Evolutionary conservation across 2,329 filamentous ascomycete species (phyloP), one percentile per base, ranked within the genome.

Genomic region (Paradendryphiella salina): DNA sequence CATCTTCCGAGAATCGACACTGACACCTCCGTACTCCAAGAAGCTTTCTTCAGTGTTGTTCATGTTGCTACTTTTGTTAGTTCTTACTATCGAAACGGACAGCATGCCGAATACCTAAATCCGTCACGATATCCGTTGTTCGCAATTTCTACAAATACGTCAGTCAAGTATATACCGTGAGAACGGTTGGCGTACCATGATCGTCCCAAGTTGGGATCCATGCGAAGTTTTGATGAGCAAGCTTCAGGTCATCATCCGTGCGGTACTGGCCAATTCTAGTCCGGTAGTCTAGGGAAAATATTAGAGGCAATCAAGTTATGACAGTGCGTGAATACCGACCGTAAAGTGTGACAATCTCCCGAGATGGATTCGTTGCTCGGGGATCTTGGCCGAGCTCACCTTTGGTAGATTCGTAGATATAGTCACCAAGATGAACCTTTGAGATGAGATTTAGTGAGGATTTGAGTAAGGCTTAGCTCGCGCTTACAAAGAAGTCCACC

Each of bases 401-500:
- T 33, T 67, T 65, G 2, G 52, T 60, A 17, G 64, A 65, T 37
- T 77, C 75, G 52, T 77, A 77, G 44, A 76, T 75, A 59, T 76
- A 77, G 53, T 77, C 75, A 10, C 75, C 75, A 1, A 77, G 72
- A 50, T 72, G 70, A 5, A 72, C 70, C 72, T 26, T 26, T 64
- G 65, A 41, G 69, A 71, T 43, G 66, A 36, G 8, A n/a, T 4
- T 53, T 6, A 48, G 28, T 2, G 9, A 9, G 28, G 13, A 40
- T 10, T 33, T 23, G 6, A 29, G 23, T 3, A 1, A 7, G 1
- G 15, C 5, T 11, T 7, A 9, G 11, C 5, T 21, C 4, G n/a
- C 5, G n/a, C 40, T 15, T 45, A 51, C 7, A 83, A 88, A 71
- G 87, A 88, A 60, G 79, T 82, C 48, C 87, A 74, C 61, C 77